Conservation (phyloP, 768 basidiomycete species). For the Lactarius trivialis region DNA sequence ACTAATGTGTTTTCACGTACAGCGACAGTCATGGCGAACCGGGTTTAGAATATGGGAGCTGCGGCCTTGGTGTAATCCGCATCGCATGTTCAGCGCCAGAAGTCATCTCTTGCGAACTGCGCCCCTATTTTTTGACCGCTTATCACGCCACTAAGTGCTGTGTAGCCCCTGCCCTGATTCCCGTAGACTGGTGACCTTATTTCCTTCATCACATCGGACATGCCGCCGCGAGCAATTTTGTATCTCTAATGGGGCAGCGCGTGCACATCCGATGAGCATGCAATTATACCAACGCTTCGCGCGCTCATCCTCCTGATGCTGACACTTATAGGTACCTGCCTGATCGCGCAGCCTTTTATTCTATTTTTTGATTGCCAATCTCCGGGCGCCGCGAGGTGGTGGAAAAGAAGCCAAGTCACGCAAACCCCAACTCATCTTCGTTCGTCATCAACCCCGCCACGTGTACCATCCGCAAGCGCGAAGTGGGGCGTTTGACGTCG, state of each 20-base stretch:
- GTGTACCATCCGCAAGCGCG: neutral
- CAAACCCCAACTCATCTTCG: neutral
- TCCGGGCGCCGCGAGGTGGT: neutral
- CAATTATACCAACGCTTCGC: neutral
- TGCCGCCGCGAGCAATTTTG: neutral
- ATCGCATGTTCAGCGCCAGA: neutral
- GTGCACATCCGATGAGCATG: neutral
- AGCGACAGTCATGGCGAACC: neutral
- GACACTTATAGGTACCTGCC: neutral
- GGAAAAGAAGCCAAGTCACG: neutral
- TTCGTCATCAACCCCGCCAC: neutral
- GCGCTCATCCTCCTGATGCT: too few species aligned
- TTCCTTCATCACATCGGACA: conserved; percentile 14
- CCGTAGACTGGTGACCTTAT: neutral
- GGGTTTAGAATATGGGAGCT: neutral
- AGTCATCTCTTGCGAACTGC: neutral
- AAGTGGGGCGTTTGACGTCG: neutral
- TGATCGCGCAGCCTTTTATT: neutral
- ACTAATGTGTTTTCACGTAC: neutral
- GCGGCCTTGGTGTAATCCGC: neutral
- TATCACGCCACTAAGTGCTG: conserved; percentile 15
- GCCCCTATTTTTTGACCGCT: neutral
- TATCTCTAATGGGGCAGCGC: neutral
- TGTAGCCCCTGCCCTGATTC: neutral
- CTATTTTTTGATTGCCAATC: neutral